Evolutionary conservation across 1,284 basidiomycete genomes (phyloP).

Genomic region (Abortiporus biennis): DNA sequence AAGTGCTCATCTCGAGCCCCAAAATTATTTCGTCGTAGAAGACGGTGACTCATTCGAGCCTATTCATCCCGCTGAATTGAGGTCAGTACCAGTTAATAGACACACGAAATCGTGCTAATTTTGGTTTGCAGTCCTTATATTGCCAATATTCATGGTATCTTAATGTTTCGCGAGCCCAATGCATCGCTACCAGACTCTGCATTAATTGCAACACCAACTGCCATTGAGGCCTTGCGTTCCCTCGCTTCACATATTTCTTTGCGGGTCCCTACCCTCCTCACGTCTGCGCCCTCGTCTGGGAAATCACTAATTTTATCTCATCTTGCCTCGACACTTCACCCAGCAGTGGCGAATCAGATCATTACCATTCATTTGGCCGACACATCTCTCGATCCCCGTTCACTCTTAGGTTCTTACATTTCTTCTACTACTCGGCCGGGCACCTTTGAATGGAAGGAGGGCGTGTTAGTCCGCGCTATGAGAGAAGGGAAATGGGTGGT

Average conservation of each 20-base stretch:
- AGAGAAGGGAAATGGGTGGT: slow-evolving; percentile 92
- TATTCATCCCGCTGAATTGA: slow-evolving; percentile 42
- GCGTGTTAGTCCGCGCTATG: slow-evolving; percentile 88
- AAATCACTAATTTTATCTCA: slow-evolving; percentile 83
- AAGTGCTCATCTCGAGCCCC: slow-evolving; percentile 36
- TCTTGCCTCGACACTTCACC: slow-evolving; percentile 61
- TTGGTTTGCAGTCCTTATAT: slow-evolving; percentile 40
- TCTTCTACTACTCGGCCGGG: slow-evolving; percentile 86
- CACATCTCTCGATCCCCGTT: slow-evolving; percentile 91
- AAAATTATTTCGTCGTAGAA: slow-evolving; percentile 42
- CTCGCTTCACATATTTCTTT: slow-evolving; percentile 66
- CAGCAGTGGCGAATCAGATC: slow-evolving; percentile 53
- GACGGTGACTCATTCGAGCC: slow-evolving; percentile 26
- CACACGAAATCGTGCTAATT: too few species aligned
- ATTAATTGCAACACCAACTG: slow-evolving; percentile 67
- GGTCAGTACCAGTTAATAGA: slow-evolving; percentile 35
- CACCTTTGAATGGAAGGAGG: slow-evolving; percentile 95
- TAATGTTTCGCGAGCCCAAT: slow-evolving; percentile 43
- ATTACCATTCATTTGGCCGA: slow-evolving; percentile 90
- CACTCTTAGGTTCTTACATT: slow-evolving; percentile 89
- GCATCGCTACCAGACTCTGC: slow-evolving; percentile 20
- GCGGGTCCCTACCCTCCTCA: slow-evolving; percentile 77
- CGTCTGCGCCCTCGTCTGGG: slow-evolving; percentile 86
- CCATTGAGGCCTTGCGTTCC: slow-evolving; percentile 50
- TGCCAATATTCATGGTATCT: slow-evolving; percentile 57